A percentile compares a stretch with the other conserved stretches of the same genome.
Evolutionary conservation across 1,139 yeast genomes (phyloP).

Genomic region (Geotrichum siamense): DNA sequence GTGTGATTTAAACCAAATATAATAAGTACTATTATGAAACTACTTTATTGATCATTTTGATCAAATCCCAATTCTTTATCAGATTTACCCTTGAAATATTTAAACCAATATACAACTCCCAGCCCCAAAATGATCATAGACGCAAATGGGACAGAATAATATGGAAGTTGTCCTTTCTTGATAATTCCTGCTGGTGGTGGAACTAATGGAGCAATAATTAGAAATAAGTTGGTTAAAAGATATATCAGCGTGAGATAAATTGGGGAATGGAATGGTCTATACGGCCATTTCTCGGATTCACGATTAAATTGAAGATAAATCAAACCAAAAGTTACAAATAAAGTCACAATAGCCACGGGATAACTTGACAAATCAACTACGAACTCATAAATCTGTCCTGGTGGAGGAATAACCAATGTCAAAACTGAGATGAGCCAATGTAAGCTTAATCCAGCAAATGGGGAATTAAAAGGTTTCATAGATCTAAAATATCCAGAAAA

Average conservation of each 20-base stretch:
- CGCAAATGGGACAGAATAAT: slow-evolving; percentile 51
- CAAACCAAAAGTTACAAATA: slow-evolving; percentile 63
- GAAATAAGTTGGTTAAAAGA: slow-evolving; percentile 44
- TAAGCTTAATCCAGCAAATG: slow-evolving; percentile 45
- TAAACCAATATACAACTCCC: slow-evolving; percentile 44
- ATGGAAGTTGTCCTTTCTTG: slow-evolving; percentile 39
- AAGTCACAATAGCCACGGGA: slow-evolving; percentile 62
- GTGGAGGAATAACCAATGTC: slow-evolving; percentile 55
- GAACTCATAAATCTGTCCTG: slow-evolving; percentile 74
- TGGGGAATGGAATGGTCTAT: slow-evolving; percentile 28
- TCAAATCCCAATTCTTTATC: slow-evolving; percentile 8
- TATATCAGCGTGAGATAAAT: slow-evolving; percentile 35
- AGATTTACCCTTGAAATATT: slow-evolving; percentile 5
- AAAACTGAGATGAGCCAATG: slow-evolving; percentile 46
- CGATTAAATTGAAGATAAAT: slow-evolving; percentile 53
- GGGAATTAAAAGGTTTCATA: slow-evolving; percentile 47
- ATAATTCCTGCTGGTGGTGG: slow-evolving; percentile 39
- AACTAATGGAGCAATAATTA: slow-evolving; percentile 51
- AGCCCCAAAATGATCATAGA: slow-evolving; percentile 43
- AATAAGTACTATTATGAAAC: too few species aligned
- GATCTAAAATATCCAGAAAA: slow-evolving; percentile 50
- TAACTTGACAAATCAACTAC: slow-evolving; percentile 68
- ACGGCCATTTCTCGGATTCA: slow-evolving; percentile 48
- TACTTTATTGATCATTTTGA: too few species aligned
- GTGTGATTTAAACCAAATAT: too few species aligned